Base-by-base conservation (phyloP, 2,329 filamentous ascomycete genomes). In the Xylariaceae sp. region DNA sequence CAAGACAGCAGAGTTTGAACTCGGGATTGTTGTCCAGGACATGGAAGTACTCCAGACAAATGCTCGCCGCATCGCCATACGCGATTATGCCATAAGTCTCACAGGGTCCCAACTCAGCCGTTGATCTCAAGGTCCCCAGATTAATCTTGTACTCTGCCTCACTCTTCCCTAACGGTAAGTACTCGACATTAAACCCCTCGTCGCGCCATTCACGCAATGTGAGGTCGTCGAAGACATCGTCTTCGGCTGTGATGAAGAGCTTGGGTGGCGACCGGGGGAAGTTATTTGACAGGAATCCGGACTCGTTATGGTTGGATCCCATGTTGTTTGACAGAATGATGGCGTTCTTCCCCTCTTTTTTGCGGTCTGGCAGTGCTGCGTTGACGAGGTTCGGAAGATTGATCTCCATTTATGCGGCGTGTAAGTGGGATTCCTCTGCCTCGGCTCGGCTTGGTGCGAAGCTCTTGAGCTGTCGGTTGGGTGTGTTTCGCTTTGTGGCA, bases 21-120 rank as follows among this genome's bases (percentile, higher is more conserved):
- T 75, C 72, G 3, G 68, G 67, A 53, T 76, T 77, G 48, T 76
- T 72, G 48, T 75, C 73, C 11, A 74, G 53, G 11, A 73, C 53
- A 56, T 77, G 74, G 54, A 73, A 77, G 55, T 75, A 69, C 60
- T 76, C 71, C 1, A 77, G 66, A 43, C 74, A 76, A 31, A 66
- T 43, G 5, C 69, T 66, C 3, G 75, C 75, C 0, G 75, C 75
- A 18, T 75, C 71, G 1, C 75, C 75, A 34, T 68, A 77, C 4
- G 74, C 74, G 2, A 77, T 50, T 13, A 77, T 73, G 2, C 73
- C 75, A 43, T 70, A 77, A 0, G 69, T 73, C 36, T 75, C 69
- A 38, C 74, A 76, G 0, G 74, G 72, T 0, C 65, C 72, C 31
- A 73, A 51, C 1, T 69, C 60, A 6, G 47, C 52, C 6, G 63